Evolutionary conservation across 2,329 filamentous ascomycete genomes (phyloP), one percentile per base, ranked within the genome.

Genomic region (Fusarium sp.): DNA sequence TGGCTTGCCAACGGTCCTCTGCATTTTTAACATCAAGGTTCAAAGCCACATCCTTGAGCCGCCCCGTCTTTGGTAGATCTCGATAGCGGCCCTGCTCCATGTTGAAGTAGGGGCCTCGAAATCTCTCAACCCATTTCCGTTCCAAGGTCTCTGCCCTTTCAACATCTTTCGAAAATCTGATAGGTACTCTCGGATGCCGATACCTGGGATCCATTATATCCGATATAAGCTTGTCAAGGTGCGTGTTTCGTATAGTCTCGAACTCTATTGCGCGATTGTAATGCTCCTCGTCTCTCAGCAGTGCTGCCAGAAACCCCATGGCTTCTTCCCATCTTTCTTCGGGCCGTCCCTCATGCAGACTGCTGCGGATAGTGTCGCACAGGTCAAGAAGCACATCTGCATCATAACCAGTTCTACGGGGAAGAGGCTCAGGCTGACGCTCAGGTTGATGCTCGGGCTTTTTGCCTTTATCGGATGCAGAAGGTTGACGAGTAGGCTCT

Each of bases 181-280:
- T 71, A 13, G 75, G 70, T 15, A 74, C 63, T 10, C 74, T 74
- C 2, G 55, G 55, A 14, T 73, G 72, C 11, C 72, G 69, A 40
- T 76, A 76, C 10, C 71, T 71, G 0, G 74, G 72, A 36, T 77
- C 75, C 23, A 79, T 67, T 11, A 81, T 76, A 18, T 84, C 82
- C 18, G 74, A 69, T n/a, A 84, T 63, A 3, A 86, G 68, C 60
- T 83, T 84, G 61, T 84, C 79, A 7, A 85, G 76, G 13, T 75
- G 76, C 4, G 79, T 72, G 17, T 75, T 65, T 40, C 75, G 72
- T 54, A 86, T 79, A 5, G 76, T 79, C 45, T 76, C 76, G 36
- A 84, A 76, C 10, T 77, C 75, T 29, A 85, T 68, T 7, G 66
- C 70, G 5, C 78, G 76, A 15, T 70, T 66, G 6, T 69, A 69